Evolutionary conservation across 2,329 filamentous ascomycete species (phyloP).

Genomic region (Coniochaeta pulveracea): DNA sequence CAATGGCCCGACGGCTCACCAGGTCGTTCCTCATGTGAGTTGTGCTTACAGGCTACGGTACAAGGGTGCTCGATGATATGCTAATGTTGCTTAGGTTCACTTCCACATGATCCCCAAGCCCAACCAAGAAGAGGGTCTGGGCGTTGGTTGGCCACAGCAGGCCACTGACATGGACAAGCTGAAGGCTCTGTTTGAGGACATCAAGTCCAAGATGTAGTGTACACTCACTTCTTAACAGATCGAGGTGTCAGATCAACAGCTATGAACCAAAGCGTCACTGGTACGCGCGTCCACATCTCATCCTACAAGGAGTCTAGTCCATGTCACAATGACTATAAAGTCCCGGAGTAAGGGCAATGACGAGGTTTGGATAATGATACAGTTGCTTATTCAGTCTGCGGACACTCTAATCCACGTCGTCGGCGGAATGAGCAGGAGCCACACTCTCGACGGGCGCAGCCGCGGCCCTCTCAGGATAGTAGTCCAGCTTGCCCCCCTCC

Average conservation of each 20-base stretch:
- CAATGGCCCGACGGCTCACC: conserved; percentile 85
- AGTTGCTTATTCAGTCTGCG: not conserved
- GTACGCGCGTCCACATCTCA: too few relatives aligned
- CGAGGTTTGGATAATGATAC: too few relatives aligned
- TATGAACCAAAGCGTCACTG: too few relatives aligned
- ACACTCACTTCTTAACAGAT: too few relatives aligned
- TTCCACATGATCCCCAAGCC: conserved; percentile 80
- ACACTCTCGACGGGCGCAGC: conserved; percentile 9
- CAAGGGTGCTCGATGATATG: not conserved
- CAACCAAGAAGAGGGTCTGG: conserved; percentile 68
- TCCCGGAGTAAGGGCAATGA: too few relatives aligned
- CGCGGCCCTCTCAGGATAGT: conserved; percentile 39
- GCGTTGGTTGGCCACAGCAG: conserved; percentile 69
- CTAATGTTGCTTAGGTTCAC: conserved; percentile 6
- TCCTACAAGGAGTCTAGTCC: too few relatives aligned
- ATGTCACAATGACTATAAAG: too few relatives aligned
- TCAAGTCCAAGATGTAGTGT: conserved; percentile 75
- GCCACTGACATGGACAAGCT: conserved; percentile 70
- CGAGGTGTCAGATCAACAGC: too few relatives aligned
- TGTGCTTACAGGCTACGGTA: not conserved
- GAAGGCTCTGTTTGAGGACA: conserved; percentile 66
- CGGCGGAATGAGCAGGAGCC: conserved; percentile 17
- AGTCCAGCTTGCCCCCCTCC: conserved; percentile 55
- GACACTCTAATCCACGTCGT: conserved; percentile 29
- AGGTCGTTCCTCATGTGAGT: conserved; percentile 81